phyloP scores from a whole-genome alignment of 208 protist genomes.

The Acanthamoeba sp. region DNA sequence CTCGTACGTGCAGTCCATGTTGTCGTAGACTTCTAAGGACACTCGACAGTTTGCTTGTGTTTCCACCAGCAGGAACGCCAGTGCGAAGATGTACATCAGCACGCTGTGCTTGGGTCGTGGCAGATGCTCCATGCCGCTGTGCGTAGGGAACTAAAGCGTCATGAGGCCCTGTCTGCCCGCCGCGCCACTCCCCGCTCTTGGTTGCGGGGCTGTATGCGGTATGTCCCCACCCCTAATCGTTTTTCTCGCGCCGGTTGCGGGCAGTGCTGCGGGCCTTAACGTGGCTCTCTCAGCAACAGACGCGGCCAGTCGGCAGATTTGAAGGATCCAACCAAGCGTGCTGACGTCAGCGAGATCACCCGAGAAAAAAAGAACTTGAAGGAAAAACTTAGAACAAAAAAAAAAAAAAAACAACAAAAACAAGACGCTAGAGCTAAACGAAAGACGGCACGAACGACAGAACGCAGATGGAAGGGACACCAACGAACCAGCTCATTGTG shows the following conservation, averaged over 20 bases:
- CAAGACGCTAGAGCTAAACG: neutral
- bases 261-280: no score
- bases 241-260: no score
- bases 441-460: neutral
- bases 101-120: no score
- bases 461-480: neutral
- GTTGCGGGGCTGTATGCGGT: neutral
- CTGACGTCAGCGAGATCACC: no score
- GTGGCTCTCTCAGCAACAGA: no score
- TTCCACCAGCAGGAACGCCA: neutral
- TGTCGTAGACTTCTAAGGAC: neutral
- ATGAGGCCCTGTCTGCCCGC: no score
- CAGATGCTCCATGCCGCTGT: no score
- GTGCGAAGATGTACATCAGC: neutral
- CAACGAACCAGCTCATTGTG: slow-evolving; percentile 34
- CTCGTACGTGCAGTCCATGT: neutral
- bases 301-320: no score
- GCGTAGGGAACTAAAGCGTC: no score
- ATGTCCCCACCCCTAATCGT: no score
- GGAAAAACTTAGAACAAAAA: neutral
- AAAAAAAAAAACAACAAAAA: neutral
- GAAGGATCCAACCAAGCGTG: no score
- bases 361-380: no score
- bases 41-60: neutral
- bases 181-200: neutral